Evolutionary conservation across 169 alveolate genomes (phyloP), one percentile per base, ranked within the genome.

Genomic region (Babesia bigemina): DNA sequence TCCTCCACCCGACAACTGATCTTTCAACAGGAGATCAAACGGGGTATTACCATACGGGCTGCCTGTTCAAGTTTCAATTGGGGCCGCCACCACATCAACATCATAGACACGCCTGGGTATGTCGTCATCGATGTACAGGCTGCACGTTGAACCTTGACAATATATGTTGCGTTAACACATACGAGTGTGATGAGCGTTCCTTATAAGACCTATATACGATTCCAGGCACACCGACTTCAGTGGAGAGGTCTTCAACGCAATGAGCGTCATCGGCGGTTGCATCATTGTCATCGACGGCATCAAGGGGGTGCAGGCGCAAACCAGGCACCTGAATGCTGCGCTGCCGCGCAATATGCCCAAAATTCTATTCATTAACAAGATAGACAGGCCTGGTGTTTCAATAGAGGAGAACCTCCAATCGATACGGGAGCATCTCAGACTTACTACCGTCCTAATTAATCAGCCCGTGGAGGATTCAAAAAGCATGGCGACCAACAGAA

Each of bases 71-170:
- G 95, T 28, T 95, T 95, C 78, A 91, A 85, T 26, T 95, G 98
- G 97, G 63, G 74, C 11, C 71, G 81, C 19, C 33, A 66, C 52
- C 71, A 91, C 56, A 77, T 93, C 48, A 95, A 95, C 65, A 67
- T 95, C n/a, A 92, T 95, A 9, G 98, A 95, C 62, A 95, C 98
- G 17, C 98, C 98, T 19, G 98, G 98, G 76, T 67, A 36, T 19
- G 76, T n/a, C 11, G 17, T 45, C 28, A n/a, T 14, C 59, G 21
- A 52, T 52, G 2, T 4, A 52, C 36, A 66, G 2, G 22, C 10
- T 49, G 56, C 39, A 33, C 39, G 39, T 33, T 33, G 39, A 33
- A 33, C 50, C 7, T 7, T 11, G n/a, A 45, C 8, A 6, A 39
- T 10, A 13, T 45, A 2, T 45, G 50, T 45, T 45, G 2, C 8